A percentile compares a stretch with the other conserved stretches of the same genome.
These are phyloP conservation scores for Yamadazyma scolyti DNA, from an alignment of 805 yeast species.

Conservation along the genomic window DNA sequence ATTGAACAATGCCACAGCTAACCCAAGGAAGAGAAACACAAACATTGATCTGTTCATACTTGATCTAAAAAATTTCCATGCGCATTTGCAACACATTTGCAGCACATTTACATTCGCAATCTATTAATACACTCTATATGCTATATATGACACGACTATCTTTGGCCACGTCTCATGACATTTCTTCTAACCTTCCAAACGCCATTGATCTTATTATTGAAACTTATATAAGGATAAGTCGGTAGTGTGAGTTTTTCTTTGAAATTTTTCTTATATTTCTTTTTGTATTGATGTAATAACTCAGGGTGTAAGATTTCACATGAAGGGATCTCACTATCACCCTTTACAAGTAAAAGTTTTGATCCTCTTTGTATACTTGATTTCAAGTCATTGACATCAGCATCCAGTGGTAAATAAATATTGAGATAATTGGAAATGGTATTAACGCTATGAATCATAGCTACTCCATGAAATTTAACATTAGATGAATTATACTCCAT, in stretches of 20 bases:
- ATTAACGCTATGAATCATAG: conserved; percentile 66
- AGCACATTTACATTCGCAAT: no score
- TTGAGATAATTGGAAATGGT: conserved; percentile 36
- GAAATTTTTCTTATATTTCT: conserved; percentile 13
- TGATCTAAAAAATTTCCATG: no score
- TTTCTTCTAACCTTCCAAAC: conserved; percentile 58
- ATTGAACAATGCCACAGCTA: not conserved
- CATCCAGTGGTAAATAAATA: conserved; percentile 49
- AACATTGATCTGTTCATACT: no score
- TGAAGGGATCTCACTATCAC: conserved; percentile 63
- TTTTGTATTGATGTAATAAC: conserved; percentile 18
- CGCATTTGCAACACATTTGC: no score
- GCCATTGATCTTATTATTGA: conserved; percentile 46
- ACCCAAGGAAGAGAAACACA: not conserved
- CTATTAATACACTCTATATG: no score
- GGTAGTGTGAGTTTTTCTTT: conserved; percentile 6
- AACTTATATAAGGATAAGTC: conserved; percentile 42
- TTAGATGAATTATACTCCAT: conserved; percentile 7
- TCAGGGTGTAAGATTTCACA: conserved; percentile 44
- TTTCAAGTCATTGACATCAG: conserved; percentile 6
- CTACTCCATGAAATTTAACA: conserved; percentile 45
- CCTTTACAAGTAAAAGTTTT: conserved; percentile 49
- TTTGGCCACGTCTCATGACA: conserved; percentile 37
- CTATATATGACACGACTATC: no score
- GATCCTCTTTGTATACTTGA: conserved; percentile 17